A percentile compares a stretch with the other conserved stretches of the same genome.
Conservation (phyloP, 2,329 filamentous ascomycete genomes). For the Drechmeria coniospora region DNA sequence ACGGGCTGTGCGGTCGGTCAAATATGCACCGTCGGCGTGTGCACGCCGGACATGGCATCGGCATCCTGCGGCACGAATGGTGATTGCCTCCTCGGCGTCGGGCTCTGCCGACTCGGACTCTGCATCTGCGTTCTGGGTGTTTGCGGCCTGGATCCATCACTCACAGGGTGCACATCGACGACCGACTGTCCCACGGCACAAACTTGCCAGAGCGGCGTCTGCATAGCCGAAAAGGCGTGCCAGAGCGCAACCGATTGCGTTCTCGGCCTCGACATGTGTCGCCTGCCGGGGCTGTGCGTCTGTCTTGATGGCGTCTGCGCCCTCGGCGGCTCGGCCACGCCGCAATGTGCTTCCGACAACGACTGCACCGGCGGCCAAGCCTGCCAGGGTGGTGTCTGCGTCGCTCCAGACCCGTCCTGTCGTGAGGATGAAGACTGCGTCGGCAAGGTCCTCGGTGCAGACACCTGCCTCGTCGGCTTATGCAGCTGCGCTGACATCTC, state of each 20-base stretch:
- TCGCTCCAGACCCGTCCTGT: constrained; percentile 1
- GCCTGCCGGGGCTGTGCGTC: constrained; percentile 4
- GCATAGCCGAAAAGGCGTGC: constrained; percentile 3
- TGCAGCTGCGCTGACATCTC: constrained; percentile 1
- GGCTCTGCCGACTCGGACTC: constrained; percentile 5
- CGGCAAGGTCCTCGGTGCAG: background rate
- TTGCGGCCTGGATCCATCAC: constrained; percentile 1
- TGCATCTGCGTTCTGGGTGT: constrained; percentile 5
- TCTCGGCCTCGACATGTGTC: constrained; percentile 3
- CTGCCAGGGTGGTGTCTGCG: constrained; percentile 4
- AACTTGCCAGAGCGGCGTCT: constrained; percentile 6
- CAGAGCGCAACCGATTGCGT: constrained; percentile 2
- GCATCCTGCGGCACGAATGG: background rate
- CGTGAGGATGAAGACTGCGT: constrained; percentile 2
- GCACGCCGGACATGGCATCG: background rate
- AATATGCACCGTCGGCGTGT: background rate
- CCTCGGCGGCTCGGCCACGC: constrained; percentile 1
- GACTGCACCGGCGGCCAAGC: constrained; percentile 1
- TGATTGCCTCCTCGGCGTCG: constrained; percentile 5
- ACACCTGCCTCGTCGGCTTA: constrained; percentile 2
- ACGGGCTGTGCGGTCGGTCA: background rate
- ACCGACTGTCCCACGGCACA: constrained; percentile 2
- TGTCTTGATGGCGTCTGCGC: constrained; percentile 6
- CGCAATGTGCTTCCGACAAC: background rate
- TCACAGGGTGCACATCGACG: constrained; percentile 2